Conservation (phyloP, 2,329 filamentous ascomycete genomes). For the Chrysosporium queenslandicum region DNA sequence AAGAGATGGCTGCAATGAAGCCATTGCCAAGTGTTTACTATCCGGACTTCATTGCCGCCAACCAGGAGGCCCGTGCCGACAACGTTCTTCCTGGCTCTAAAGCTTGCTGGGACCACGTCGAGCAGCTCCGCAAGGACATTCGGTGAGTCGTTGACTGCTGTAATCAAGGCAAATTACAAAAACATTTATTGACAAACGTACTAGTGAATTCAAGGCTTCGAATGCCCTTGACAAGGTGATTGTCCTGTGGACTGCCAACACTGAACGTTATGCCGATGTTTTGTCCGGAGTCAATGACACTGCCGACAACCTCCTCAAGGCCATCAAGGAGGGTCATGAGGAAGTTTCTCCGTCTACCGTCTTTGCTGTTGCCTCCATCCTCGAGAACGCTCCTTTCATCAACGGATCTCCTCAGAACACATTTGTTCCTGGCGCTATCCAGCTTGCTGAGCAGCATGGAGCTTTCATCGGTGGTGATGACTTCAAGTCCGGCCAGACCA, state of each 20-base stretch:
- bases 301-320: constrained; percentile 78
- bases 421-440: constrained; percentile 84
- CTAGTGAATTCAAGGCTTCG: constrained; percentile 73
- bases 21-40: constrained; percentile 96
- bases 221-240: constrained; percentile 90
- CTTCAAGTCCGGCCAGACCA: constrained; percentile 99
- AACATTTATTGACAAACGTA: constrained; percentile 6
- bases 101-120: constrained; percentile 77
- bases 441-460: constrained; percentile 75
- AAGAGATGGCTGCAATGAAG: constrained; percentile 83
- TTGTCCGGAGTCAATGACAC: constrained; percentile 89
- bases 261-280: constrained; percentile 88
- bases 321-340: constrained; percentile 75
- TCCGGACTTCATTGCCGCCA: constrained; percentile 97
- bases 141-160: constrained; percentile 43
- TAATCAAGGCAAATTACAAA: not conserved
- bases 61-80: constrained; percentile 93
- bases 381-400: constrained; percentile 88
- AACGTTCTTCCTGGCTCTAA: constrained; percentile 76
- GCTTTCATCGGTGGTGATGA: constrained; percentile 96
- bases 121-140: constrained; percentile 87
- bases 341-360: constrained; percentile 94
- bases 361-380: constrained; percentile 88
- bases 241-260: constrained; percentile 98
- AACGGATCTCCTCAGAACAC: constrained; percentile 99